Percentiles rank a stretch among this genome's conserved stretches.
Evolutionary conservation across 441 rosid genomes (phyloP).

Genomic region (Euphorbia celastroides): DNA sequence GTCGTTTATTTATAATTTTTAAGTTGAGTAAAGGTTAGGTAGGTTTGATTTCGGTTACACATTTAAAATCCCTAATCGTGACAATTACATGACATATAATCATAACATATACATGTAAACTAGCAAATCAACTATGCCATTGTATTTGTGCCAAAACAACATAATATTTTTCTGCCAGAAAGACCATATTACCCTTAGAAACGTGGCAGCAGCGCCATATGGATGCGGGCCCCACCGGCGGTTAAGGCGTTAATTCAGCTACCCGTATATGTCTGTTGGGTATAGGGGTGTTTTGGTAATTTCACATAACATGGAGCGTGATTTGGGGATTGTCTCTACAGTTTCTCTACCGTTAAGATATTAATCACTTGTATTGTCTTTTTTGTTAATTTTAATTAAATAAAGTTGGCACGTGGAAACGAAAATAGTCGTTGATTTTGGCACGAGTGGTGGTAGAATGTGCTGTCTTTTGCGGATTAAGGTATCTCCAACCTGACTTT

Average conservation of each 20-base stretch:
- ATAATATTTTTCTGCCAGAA: too few relatives aligned
- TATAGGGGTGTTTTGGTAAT: conserved; percentile 31
- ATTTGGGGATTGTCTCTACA: neutral
- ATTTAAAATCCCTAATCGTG: too few relatives aligned
- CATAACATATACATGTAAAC: too few relatives aligned
- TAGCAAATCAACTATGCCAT: too few relatives aligned
- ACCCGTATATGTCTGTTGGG: conserved; percentile 16
- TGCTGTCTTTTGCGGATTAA: neutral
- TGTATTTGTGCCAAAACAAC: too few relatives aligned
- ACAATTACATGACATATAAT: too few relatives aligned
- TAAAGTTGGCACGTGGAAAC: conserved; percentile 18
- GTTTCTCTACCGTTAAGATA: neutral
- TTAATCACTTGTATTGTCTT: neutral
- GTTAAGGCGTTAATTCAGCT: conserved; percentile 68
- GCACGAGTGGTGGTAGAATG: neutral
- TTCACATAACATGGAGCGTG: neutral
- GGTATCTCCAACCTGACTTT: neutral
- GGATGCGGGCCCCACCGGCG: conserved; percentile 45
- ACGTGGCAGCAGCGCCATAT: conserved; percentile 26
- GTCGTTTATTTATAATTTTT: too few relatives aligned
- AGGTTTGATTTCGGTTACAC: too few relatives aligned
- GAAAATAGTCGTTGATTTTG: conserved; percentile 22
- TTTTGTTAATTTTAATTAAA: neutral
- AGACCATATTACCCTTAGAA: conserved; percentile 17
- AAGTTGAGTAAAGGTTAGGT: too few relatives aligned